Conservation (phyloP, 768 basidiomycete genomes). For the Sutorius australiensis region DNA sequence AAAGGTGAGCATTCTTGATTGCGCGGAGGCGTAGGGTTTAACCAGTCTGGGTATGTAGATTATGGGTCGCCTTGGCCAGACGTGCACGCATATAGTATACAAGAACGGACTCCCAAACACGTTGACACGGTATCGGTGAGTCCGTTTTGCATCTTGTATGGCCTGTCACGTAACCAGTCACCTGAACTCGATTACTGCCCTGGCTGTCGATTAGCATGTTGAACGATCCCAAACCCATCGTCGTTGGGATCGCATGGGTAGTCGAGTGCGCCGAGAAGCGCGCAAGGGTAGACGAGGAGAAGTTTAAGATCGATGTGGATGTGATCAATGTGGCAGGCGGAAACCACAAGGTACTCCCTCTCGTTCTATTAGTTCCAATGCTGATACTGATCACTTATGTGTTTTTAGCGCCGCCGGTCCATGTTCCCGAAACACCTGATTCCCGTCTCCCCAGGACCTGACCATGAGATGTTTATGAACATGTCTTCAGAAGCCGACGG, state of each 20-base stretch:
- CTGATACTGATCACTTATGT: neutral
- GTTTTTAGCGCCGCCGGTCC: constrained; percentile 62
- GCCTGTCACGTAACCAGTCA: neutral
- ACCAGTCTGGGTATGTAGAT: constrained; percentile 38
- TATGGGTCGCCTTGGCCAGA: constrained; percentile 60
- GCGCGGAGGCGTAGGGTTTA: neutral
- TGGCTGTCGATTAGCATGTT: constrained; percentile 41
- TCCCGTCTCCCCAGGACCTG: constrained; percentile 23
- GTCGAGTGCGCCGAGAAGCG: constrained; percentile 78
- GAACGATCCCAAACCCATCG: constrained; percentile 62
- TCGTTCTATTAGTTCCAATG: neutral
- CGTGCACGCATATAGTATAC: constrained; percentile 80
- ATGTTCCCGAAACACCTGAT: constrained; percentile 63
- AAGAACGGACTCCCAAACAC: constrained; percentile 81
- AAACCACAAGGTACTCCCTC: constrained; percentile 54
- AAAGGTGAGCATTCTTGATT: constrained; percentile 45
- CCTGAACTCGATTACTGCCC: neutral
- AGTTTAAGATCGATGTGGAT: constrained; percentile 63
- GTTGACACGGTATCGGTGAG: constrained; percentile 64
- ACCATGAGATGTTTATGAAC: constrained; percentile 6
- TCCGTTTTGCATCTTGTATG: neutral
- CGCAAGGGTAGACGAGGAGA: constrained; percentile 57
- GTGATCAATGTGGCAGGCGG: constrained; percentile 52
- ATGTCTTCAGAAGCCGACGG: constrained; percentile 27
- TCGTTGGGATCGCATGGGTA: constrained; percentile 88